Conservation (phyloP, 106 monocot species). For the Chionographis japonica region DNA sequence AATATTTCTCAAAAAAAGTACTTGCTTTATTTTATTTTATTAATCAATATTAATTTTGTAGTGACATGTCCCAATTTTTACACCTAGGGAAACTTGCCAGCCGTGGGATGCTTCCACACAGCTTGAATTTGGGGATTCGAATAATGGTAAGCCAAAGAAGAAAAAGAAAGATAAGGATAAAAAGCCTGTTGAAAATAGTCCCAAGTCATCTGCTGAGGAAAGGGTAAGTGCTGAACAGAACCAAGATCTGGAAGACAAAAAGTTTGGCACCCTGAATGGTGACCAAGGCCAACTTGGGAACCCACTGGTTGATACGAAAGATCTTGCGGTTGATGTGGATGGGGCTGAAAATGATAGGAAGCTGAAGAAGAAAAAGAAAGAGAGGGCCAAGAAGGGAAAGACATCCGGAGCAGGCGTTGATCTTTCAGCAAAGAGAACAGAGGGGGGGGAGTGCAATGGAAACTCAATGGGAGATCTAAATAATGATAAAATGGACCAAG, state of each 20-base stretch:
- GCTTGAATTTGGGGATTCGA: conserved; percentile 6
- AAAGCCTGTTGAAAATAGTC: conserved; percentile 5
- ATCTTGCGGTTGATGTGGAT: background rate
- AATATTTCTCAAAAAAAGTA: background rate
- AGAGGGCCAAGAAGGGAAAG: conserved; percentile 23
- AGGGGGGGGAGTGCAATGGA: conserved; percentile 5
- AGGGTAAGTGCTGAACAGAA: background rate
- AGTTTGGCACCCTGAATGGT: background rate
- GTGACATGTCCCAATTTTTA: background rate
- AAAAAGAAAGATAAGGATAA: conserved; percentile 31
- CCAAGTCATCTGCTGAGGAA: background rate
- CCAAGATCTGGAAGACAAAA: background rate
- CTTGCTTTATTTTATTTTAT: background rate
- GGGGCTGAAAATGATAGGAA: conserved; percentile 15
- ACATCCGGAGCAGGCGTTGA: conserved; percentile 7
- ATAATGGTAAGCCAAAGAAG: conserved; percentile 32
- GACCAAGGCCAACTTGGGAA: background rate
- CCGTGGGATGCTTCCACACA: background rate
- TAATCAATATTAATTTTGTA: background rate
- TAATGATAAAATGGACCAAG: conserved; percentile 2
- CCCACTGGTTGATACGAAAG: conserved; percentile 4
- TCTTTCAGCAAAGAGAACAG: conserved; percentile 8
- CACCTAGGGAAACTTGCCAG: conserved; percentile 10
- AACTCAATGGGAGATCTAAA: conserved; percentile 10
- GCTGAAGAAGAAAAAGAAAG: conserved; percentile 38